A percentile compares a stretch with the other conserved stretches of the same genome.
Conservation (phyloP, 2,329 filamentous ascomycete genomes). For the Geosmithia morbida region DNA sequence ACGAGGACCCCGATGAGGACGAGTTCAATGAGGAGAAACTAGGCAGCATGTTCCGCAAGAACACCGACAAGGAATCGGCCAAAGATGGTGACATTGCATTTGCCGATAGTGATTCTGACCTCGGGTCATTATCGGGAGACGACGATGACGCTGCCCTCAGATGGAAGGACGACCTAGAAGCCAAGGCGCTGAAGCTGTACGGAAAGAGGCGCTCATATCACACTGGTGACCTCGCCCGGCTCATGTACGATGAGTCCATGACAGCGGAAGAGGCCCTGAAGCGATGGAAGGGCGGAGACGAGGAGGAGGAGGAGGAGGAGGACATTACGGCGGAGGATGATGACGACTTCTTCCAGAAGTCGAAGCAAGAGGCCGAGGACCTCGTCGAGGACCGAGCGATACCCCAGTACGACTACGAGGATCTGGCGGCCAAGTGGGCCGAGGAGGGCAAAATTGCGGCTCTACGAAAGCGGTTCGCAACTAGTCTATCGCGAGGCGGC, state of each 20-base stretch:
- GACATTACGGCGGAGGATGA: constrained; percentile 46
- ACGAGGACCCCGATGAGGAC: constrained; percentile 35
- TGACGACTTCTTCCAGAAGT: constrained; percentile 52
- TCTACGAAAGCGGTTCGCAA: constrained; percentile 63
- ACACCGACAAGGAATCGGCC: constrained; percentile 32
- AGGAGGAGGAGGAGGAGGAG: constrained; percentile 38
- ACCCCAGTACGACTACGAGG: constrained; percentile 65
- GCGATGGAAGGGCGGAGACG: constrained; percentile 61
- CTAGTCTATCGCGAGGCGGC: constrained; percentile 36
- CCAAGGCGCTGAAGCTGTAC: constrained; percentile 60
- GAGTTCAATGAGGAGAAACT: constrained; percentile 46
- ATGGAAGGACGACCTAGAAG: constrained; percentile 82
- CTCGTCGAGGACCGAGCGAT: constrained; percentile 67
- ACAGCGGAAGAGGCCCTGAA: constrained; percentile 61
- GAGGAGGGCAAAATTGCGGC: constrained; percentile 62
- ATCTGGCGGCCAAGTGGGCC: constrained; percentile 75
- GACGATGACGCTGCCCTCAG: constrained; percentile 53
- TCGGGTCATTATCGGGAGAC: constrained; percentile 61
- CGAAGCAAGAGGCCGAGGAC: constrained; percentile 51
- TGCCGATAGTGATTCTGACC: constrained; percentile 91
- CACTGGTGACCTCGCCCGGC: constrained; percentile 66
- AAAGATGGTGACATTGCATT: constrained; percentile 65
- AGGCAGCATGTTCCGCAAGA: constrained; percentile 44
- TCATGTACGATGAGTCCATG: constrained; percentile 78
- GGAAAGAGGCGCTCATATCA: constrained; percentile 58